These are phyloP conservation scores for Brassica juncea DNA, from an alignment of 345 rosid species.

Conservation along the genomic window DNA sequence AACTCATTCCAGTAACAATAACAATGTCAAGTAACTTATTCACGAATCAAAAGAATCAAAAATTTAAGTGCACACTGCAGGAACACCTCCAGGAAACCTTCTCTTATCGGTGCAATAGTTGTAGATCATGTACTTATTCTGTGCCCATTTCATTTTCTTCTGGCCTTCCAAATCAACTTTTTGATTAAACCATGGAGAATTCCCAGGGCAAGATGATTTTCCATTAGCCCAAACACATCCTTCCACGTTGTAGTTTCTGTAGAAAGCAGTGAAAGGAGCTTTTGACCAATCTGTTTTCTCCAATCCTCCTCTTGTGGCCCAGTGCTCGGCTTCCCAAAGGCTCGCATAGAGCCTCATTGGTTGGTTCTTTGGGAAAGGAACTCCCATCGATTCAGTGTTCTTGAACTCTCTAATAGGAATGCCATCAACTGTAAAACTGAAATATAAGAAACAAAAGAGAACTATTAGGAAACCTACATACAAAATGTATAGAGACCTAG, in stretches of 20 bases:
- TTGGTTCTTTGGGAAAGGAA: neutral
- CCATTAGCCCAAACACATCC: neutral
- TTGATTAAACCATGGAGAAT: constrained; percentile 43
- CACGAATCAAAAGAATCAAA: neutral
- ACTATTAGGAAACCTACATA: neutral
- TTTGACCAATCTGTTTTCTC: neutral
- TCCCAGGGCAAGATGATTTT: neutral
- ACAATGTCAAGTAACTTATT: constrained; percentile 11
- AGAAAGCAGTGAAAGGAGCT: neutral
- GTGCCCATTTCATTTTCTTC: constrained; percentile 18
- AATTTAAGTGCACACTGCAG: constrained; percentile 46
- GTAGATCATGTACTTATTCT: constrained; percentile 52
- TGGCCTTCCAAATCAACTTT: constrained; percentile 33
- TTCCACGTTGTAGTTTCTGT: neutral
- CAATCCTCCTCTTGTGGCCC: neutral
- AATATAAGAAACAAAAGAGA: neutral
- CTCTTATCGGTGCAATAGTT: constrained; percentile 46
- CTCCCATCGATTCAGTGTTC: neutral
- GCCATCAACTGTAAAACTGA: neutral
- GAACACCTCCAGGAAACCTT: constrained; percentile 54
- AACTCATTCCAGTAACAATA: neutral
- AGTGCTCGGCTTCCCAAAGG: neutral
- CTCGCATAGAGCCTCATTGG: neutral
- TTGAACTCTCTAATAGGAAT: neutral
- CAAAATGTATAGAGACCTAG: neutral